Evolutionary conservation across 192 early-diverging fungal genomes (phyloP), one percentile per base, ranked within the genome.

Genomic region (Backusella sp.): DNA sequence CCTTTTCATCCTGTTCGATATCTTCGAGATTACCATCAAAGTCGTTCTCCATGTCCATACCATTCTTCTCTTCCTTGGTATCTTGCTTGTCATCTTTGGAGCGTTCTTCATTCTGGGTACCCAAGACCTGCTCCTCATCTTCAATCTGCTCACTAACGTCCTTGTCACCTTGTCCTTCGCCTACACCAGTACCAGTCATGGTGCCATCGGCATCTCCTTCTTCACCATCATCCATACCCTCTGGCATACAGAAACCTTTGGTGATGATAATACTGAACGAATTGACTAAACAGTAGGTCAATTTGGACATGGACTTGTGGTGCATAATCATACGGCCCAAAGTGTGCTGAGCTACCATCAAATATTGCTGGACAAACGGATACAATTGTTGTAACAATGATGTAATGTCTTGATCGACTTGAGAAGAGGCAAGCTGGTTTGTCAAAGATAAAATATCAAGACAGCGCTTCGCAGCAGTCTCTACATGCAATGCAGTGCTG

Each of bases 141-240:
- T 98, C 98, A 79, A 99, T 97, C 78, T 99, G 94, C 69, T 98
- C 93, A 81, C 95, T 96, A 23, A 99, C 96, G 76, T 99, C 96
- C 84, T 98, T 96, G 14, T 80, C 88, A 37, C 97, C 97, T 41
- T 97, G 92, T 11, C 97, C 98, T 79, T 97, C 95, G 68, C 96
- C 98, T 73, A 98, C 92, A 73, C 97, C 97, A 19, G 91, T 96
- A 26, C 92, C 92, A 30, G 84, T 84, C 66, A 84, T 85, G 70
- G 82, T 84, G 19, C 79, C 85, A 36, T 90, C 86, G 23, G 85
- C 88, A n/a, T 87, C 88, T 36, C 89, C 88, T 75, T 89, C 89
- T 44, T 84, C 84, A 17, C 90, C 88, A 71, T 91, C 91, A 35
- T 87, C 84, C 44, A 86, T 86, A 67, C 84, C 82, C 72, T 92